These are phyloP conservation scores for Clavispora phyllophila DNA, from an alignment of 805 yeast genomes.

Conservation along the genomic window DNA sequence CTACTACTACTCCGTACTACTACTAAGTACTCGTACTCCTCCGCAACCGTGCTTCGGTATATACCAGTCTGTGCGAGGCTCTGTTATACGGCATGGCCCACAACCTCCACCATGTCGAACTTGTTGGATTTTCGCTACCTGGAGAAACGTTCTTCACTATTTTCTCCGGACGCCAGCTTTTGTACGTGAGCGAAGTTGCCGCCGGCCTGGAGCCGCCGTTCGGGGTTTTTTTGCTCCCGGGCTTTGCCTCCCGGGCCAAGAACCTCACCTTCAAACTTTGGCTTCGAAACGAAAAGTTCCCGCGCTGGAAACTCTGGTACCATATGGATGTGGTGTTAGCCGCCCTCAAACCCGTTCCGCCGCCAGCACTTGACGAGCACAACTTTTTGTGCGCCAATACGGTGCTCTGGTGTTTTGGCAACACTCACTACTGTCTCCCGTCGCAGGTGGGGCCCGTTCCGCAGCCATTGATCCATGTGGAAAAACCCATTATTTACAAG, in stretches of 20 bases:
- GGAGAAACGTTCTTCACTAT: constrained; percentile 19
- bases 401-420: constrained; percentile 10
- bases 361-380: neutral
- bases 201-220: constrained; percentile 21
- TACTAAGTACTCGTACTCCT: neutral
- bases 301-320: neutral
- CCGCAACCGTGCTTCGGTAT: neutral
- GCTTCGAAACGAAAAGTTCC: neutral
- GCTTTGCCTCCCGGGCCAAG: neutral
- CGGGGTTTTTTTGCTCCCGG: constrained; percentile 23
- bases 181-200: constrained; percentile 31
- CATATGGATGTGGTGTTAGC: neutral
- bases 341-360: neutral
- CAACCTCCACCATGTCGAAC: neutral
- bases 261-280: neutral
- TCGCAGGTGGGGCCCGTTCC: neutral
- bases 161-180: constrained; percentile 15
- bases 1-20: too few species aligned
- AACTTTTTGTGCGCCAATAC: constrained; percentile 5
- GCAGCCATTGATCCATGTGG: neutral
- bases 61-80: neutral
- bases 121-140: neutral
- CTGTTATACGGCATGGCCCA: neutral
- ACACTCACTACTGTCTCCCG: constrained; percentile 4
- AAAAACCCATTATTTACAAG: neutral